A percentile compares a stretch with the other conserved stretches of the same genome.
phyloP scores from a whole-genome alignment of 106 monocot species.

The Cymbidium sinense region DNA sequence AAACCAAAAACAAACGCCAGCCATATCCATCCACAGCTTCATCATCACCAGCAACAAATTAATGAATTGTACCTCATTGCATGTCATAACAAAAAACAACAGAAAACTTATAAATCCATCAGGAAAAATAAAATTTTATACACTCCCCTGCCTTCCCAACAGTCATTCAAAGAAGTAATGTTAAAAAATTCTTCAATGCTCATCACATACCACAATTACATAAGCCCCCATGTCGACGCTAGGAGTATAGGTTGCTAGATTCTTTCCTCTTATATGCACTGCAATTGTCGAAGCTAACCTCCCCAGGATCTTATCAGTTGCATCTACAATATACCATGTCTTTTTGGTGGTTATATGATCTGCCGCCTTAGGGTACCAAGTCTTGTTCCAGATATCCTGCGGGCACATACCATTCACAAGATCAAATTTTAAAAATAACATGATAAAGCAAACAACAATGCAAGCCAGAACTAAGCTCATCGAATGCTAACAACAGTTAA shows the following conservation, averaged over 20 bases:
- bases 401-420: neutral
- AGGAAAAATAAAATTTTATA: neutral
- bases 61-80: neutral
- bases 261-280: constrained; percentile 85
- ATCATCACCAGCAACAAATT: neutral
- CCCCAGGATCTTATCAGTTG: constrained; percentile 80
- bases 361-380: constrained; percentile 94
- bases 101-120: neutral
- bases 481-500: neutral
- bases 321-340: constrained; percentile 94
- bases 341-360: constrained; percentile 84
- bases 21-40: neutral
- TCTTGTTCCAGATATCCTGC: constrained; percentile 94
- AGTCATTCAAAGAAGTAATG: neutral
- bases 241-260: constrained; percentile 76
- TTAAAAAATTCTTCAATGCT: neutral
- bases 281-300: constrained; percentile 82
- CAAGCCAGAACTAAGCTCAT: neutral
- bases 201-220: constrained; percentile 71
- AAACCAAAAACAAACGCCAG: neutral
- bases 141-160: neutral
- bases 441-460: neutral
- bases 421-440: neutral
- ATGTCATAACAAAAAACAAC: neutral
- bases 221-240: constrained; percentile 98